Evolutionary conservation across 257 asterid genomes (phyloP), one percentile per base, ranked within the genome.

Genomic region (Nicotiana benthamiana): DNA sequence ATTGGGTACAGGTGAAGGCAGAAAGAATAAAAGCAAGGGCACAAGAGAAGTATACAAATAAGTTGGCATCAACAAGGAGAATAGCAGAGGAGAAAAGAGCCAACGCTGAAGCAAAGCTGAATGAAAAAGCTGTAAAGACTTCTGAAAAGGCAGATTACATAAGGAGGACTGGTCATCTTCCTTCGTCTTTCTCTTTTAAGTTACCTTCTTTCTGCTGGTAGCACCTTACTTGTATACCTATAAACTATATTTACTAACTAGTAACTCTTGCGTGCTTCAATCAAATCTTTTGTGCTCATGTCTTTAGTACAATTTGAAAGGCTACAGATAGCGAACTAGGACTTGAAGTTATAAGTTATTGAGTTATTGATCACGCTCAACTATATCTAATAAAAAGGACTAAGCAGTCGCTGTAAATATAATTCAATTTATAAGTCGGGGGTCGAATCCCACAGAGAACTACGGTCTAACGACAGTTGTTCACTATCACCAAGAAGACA

Each of bases 61-160:
- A 87, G 70, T 84, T 92, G 34, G 95, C 98, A 6, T 81, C 96
- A 4, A 87, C 91, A 0, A 89, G 91, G 75, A 90, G 98, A 82
- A 90, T 91, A 75, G 97, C 97, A 0, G 97, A 95, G 88, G 99
- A 93, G 63, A 91, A 89, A 86, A 88, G 97, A 0, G 92, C 95
- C 9, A 92, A 90, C 30, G 99, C 98, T 2, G 98, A 95, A 65
- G 92, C 97, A 13, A 87, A 95, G 72, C 90, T 95, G 26, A 91
- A 89, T 32, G 95, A 92, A 52, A 92, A 90, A 46, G 97, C 94
- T 0, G 86, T 89, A 53, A 89, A 87, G 87, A 92, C 93, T 17
- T 90, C 93, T 2, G 93, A 87, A 79, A 86, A 85, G 80, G 97
- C 97, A 36, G 97, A 93, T 87, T 92, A 92, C 81, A 89, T 93